phyloP scores from a whole-genome alignment of 2,329 filamentous ascomycete genomes.

The Microcyclospora tardicrescens region DNA sequence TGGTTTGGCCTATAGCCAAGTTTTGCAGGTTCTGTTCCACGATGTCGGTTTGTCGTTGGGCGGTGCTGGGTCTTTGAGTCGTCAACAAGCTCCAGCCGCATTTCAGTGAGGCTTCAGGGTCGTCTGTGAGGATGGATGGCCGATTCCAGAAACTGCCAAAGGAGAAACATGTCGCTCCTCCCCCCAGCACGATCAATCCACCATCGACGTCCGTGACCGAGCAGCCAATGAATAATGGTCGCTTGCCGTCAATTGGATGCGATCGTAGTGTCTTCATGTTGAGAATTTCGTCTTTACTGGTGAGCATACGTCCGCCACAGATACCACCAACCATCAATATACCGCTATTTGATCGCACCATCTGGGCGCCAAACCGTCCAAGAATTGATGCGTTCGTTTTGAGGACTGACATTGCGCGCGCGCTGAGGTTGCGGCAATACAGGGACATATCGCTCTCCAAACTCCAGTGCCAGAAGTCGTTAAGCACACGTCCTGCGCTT shows the following conservation, averaged over 20 bases:
- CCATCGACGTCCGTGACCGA: constrained; percentile 38
- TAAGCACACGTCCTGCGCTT: constrained; percentile 47
- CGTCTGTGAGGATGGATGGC: constrained; percentile 29
- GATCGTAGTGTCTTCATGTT: constrained; percentile 20
- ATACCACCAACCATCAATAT: constrained; percentile 43
- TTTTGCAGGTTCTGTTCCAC: not conserved
- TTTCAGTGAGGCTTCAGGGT: constrained; percentile 9
- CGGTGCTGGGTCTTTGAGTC: constrained; percentile 10
- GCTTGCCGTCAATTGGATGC: constrained; percentile 24
- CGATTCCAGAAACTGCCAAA: constrained; percentile 80
- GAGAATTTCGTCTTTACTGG: constrained; percentile 42
- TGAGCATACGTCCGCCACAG: constrained; percentile 30
- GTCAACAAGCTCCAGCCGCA: constrained; percentile 16
- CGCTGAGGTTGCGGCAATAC: constrained; percentile 14
- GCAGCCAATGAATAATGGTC: constrained; percentile 61
- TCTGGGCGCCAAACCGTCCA: constrained; percentile 40
- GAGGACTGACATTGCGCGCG: constrained; percentile 13
- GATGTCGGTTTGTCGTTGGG: not conserved
- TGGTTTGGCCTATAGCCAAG: not conserved
- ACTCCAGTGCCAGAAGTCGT: constrained; percentile 54
- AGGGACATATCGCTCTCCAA: constrained; percentile 27
- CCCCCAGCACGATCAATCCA: constrained; percentile 54
- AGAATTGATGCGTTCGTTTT: constrained; percentile 17
- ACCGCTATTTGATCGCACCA: constrained; percentile 32
- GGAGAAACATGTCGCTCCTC: constrained; percentile 78